A percentile compares a stretch with the other conserved stretches of the same genome.
phyloP scores from a whole-genome alignment of 306 rosid genomes.

The Prunus salicina region DNA sequence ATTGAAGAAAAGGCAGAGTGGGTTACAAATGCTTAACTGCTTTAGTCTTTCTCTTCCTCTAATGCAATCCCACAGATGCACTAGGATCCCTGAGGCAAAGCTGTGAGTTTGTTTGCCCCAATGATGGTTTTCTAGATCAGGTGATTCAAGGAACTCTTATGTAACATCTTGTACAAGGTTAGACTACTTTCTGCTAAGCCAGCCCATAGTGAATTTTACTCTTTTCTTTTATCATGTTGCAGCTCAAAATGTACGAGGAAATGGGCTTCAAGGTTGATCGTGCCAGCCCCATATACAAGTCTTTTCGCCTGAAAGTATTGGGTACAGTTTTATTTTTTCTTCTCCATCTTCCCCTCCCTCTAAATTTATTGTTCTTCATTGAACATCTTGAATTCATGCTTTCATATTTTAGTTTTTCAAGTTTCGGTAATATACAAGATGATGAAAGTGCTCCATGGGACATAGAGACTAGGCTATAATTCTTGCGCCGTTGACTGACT shows the following conservation, averaged over 20 bases:
- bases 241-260: conserved; percentile 83
- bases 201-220: conserved; percentile 15
- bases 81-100: conserved; percentile 71
- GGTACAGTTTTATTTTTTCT: conserved; percentile 40
- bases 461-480: not conserved
- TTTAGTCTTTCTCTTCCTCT: not conserved
- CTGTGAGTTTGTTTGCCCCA: conserved; percentile 85
- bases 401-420: not conserved
- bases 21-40: not conserved
- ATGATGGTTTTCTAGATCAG: conserved; percentile 94
- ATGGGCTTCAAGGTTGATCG: conserved; percentile 93
- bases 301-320: conserved; percentile 65
- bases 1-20: too few relatives aligned
- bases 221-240: conserved; percentile 11
- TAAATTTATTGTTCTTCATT: not conserved
- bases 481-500: not conserved
- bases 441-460: not conserved
- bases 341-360: not conserved
- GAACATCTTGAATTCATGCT: not conserved
- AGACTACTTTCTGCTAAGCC: not conserved
- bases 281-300: conserved; percentile 67
- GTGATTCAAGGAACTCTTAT: conserved; percentile 36
- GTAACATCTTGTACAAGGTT: conserved; percentile 10
- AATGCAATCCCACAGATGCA: conserved; percentile 57
- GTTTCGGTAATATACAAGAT: not conserved